Evolutionary conservation across 768 basidiomycete genomes (phyloP), one percentile per base, ranked within the genome.

Genomic region (Mycena sanguinolenta): DNA sequence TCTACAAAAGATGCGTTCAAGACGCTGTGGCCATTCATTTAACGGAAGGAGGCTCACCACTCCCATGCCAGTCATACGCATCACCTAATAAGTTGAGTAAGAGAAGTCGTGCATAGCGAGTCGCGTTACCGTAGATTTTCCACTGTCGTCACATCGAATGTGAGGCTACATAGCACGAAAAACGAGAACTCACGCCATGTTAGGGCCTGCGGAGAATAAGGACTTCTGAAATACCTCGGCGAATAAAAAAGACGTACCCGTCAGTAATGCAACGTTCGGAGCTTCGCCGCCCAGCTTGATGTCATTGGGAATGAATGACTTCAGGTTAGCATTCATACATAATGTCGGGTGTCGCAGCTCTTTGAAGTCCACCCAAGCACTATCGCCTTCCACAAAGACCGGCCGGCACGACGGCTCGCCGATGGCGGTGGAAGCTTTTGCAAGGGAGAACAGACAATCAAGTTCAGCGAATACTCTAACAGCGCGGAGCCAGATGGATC

Each of bases 41-140:
- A 27, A 39, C 28, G 27, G 27, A n/a, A 19, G 74, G 63, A 67
- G 62, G 75, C 91, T 64, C 79, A 94, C 92, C 68, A 99, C 91
- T 23, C 95, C 97, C 0, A 93, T 89, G 23, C 97, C 96, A 17
- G 97, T 97, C 97, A 98, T 98, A 53, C 98, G 90, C 91, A 98
- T 95, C 4, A 90, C 88, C 87, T 94, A 77, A 50, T 28, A 65
- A 57, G 55, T 53, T 39, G 52, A 67, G 3, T 5, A 49, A n/a
- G 64, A 30, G 28, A 27, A 12, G 39, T 44, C 16, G 36, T 38
- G 19, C 28, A 60, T 3, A 28, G 28, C 39, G 21, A 57, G 38
- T 28, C 16, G 42, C 73, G 82, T 75, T 76, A 91, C 90, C 52
- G 93, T 95, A 36, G 92, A 93, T 79, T 95, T 94, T 61, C 93